Percentiles rank a stretch among this genome's conserved stretches.
Evolutionary conservation across 2,329 filamentous ascomycete species (phyloP).

Genomic region (Clarireedia paspali): DNA sequence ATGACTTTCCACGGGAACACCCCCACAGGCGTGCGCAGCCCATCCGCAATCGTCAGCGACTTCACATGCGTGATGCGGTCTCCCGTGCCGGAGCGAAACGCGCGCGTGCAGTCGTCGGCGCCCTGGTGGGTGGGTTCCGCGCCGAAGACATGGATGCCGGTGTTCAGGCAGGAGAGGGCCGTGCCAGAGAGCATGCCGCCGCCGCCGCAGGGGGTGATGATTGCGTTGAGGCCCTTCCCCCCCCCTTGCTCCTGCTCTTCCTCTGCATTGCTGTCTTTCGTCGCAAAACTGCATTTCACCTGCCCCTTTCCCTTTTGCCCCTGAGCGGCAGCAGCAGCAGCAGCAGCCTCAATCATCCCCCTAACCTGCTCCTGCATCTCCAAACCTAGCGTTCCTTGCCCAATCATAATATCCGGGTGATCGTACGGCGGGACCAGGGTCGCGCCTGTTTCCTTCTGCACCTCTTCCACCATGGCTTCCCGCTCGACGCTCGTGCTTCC

Average conservation of each 20-base stretch:
- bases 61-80: slow-evolving; percentile 59
- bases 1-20: slow-evolving; percentile 70
- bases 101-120: slow-evolving; percentile 73
- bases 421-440: slow-evolving; percentile 85
- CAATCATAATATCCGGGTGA: slow-evolving; percentile 83
- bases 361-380: slow-evolving; percentile 72
- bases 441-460: slow-evolving; percentile 66
- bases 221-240: slow-evolving; percentile 48
- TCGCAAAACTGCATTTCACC: slow-evolving; percentile 11
- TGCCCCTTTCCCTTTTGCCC: slow-evolving; percentile 9
- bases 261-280: slow-evolving; percentile 5
- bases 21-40: slow-evolving; percentile 77
- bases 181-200: slow-evolving; percentile 83
- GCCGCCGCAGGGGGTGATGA: slow-evolving; percentile 80
- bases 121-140: slow-evolving; percentile 78
- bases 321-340: background rate
- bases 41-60: slow-evolving; percentile 80
- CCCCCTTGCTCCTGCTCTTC: background rate
- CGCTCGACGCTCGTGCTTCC: slow-evolving; percentile 75
- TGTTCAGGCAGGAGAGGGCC: slow-evolving; percentile 66
- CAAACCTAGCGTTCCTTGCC: slow-evolving; percentile 82
- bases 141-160: slow-evolving; percentile 71
- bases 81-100: slow-evolving; percentile 48
- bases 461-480: slow-evolving; percentile 64
- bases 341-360: slow-evolving; percentile 37